These are phyloP conservation scores for Diplosphaera chodatii DNA, from an alignment of 139 green algal genomes.

Conservation along the genomic window DNA sequence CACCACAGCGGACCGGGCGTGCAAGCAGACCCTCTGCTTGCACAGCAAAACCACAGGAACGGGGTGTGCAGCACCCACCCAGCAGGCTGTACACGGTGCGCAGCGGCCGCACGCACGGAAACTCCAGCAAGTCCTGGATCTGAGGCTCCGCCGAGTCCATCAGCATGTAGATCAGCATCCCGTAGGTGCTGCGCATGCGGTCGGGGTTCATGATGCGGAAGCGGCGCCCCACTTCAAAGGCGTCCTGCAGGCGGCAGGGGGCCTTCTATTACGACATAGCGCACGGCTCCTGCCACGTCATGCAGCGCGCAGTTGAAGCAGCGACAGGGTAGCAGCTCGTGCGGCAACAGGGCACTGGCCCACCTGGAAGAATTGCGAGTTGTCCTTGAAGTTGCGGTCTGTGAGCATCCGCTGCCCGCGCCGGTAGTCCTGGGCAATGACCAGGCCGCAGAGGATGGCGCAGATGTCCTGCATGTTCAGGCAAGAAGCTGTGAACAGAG, in stretches of 20 bases:
- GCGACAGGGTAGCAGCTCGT: too few species aligned
- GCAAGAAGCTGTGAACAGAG: too few species aligned
- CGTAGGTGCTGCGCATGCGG: slow-evolving; percentile 89
- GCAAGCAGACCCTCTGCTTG: too few species aligned
- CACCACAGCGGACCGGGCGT: too few species aligned
- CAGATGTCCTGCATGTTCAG: slow-evolving; percentile 50
- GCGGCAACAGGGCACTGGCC: too few species aligned
- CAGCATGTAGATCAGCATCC: slow-evolving; percentile 82
- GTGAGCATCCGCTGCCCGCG: slow-evolving; percentile 76
- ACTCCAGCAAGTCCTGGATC: slow-evolving; percentile 79
- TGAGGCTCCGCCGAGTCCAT: slow-evolving; percentile 59
- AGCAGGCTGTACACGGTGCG: slow-evolving; percentile 74
- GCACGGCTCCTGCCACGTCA: too few species aligned
- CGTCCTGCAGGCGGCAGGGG: slow-evolving; percentile 24
- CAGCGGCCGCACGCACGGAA: slow-evolving; percentile 58
- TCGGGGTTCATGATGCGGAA: slow-evolving; percentile 95
- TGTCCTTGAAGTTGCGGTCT: slow-evolving; percentile 69
- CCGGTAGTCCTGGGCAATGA: slow-evolving; percentile 71
- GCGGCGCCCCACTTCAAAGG: slow-evolving; percentile 83
- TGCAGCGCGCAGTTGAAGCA: too few species aligned
- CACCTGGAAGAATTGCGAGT: slow-evolving; percentile 72
- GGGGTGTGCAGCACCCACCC: too few species aligned
- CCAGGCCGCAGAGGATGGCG: slow-evolving; percentile 74
- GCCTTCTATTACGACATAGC: too few species aligned
- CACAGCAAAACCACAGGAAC: too few species aligned